Percentiles rank a stretch among this genome's conserved stretches.
phyloP scores from a whole-genome alignment of 495 filamentous ascomycete species.

The Parathielavia appendiculata region DNA sequence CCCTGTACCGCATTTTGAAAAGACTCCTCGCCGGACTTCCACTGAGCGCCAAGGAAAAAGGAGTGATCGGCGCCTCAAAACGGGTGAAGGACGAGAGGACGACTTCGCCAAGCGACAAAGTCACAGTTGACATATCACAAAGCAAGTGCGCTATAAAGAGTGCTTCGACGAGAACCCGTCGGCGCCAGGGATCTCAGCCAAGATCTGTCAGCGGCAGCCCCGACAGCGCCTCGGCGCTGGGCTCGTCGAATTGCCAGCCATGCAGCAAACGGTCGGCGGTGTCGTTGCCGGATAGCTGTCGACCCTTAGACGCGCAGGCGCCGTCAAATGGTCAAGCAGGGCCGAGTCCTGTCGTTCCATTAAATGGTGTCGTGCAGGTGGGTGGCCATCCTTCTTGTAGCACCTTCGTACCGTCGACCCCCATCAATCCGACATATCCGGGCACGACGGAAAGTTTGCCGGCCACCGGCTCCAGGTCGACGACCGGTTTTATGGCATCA shows the following conservation, averaged over 20 bases:
- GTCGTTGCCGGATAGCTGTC: constrained; percentile 1
- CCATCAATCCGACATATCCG: background rate
- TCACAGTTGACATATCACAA: background rate
- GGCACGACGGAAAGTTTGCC: background rate
- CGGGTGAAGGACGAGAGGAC: constrained; percentile 10
- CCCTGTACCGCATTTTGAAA: constrained; percentile 29
- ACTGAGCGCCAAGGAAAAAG: constrained; percentile 24
- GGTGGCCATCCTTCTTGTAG: background rate
- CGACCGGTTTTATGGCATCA: constrained; percentile 3
- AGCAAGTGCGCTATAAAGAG: background rate
- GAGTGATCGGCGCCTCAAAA: constrained; percentile 22
- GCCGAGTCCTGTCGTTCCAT: background rate
- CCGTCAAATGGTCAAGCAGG: background rate
- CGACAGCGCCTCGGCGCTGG: constrained; percentile 4
- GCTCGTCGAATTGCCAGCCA: constrained; percentile 4
- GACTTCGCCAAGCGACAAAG: background rate
- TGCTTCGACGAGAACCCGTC: background rate
- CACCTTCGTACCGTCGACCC: background rate
- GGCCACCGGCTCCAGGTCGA: background rate
- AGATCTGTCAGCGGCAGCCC: constrained; percentile 4
- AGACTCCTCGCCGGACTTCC: constrained; percentile 25
- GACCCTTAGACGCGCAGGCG: background rate
- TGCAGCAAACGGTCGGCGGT: constrained; percentile 4
- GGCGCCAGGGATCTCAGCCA: background rate
- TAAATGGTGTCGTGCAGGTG: background rate